Percentiles rank a stretch among this genome's conserved stretches.
Conservation (phyloP, 2,329 filamentous ascomycete genomes). For the Talaromyces verruculosus region DNA sequence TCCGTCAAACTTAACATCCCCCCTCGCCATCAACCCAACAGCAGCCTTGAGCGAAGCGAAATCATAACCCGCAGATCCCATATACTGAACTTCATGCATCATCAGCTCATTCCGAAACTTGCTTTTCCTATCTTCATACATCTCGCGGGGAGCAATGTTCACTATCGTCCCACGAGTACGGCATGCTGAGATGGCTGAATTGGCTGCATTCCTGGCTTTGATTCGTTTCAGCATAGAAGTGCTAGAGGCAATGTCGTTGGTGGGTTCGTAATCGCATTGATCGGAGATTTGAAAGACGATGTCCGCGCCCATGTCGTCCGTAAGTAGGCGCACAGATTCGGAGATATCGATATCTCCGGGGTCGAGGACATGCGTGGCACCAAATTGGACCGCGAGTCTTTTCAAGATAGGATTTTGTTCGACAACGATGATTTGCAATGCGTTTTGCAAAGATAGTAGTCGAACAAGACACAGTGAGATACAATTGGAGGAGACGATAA, state of each 20-base stretch:
- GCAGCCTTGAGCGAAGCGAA: neutral
- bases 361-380: conserved; percentile 2
- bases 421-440: conserved; percentile 7
- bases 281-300: neutral
- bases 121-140: neutral
- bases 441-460: neutral
- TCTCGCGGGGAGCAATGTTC: neutral
- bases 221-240: neutral
- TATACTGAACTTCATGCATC: conserved; percentile 1
- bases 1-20: neutral
- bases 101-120: neutral
- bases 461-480: neutral
- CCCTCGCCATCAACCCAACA: neutral
- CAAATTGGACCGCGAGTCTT: neutral
- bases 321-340: neutral
- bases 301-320: conserved; percentile 4
- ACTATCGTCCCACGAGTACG: conserved; percentile 3
- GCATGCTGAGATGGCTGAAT: conserved; percentile 2
- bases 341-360: conserved; percentile 2
- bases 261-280: neutral
- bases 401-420: neutral
- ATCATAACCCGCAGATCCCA: neutral
- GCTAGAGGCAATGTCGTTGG: neutral
- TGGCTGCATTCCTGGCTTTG: neutral
- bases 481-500: neutral